These are phyloP conservation scores for Sherardia arvensis DNA, from an alignment of 257 asterid genomes.

Conservation along the genomic window DNA sequence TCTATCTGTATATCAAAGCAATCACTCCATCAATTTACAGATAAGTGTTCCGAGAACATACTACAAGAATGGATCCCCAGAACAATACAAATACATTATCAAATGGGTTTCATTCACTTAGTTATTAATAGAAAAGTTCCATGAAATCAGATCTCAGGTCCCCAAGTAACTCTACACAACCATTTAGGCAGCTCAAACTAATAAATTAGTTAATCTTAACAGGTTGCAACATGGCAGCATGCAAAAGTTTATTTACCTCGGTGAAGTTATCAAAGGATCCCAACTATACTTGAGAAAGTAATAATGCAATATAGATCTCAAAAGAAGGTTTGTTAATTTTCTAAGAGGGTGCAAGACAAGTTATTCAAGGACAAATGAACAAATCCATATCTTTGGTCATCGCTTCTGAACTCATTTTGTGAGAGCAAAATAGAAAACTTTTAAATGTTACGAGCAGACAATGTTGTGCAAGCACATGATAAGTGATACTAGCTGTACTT, in stretches of 20 bases:
- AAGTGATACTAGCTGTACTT: not conserved
- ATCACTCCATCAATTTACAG: slow-evolving; percentile 6
- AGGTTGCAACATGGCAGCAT: not conserved
- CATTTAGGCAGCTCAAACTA: not conserved
- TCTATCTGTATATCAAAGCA: slow-evolving; percentile 56
- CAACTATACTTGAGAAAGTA: not conserved
- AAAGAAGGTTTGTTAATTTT: not conserved
- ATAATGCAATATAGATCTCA: not conserved
- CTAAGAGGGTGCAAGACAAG: not conserved
- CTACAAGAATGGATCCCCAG: not conserved
- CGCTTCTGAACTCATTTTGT: not conserved
- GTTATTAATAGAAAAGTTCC: not conserved
- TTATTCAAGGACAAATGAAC: not conserved
- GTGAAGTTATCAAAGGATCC: not conserved
- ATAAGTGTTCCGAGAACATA: not conserved
- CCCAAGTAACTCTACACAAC: not conserved
- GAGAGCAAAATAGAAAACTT: not conserved
- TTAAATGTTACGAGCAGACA: not conserved
- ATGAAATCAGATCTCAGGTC: not conserved
- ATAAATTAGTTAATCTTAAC: not conserved
- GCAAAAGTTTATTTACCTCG: not conserved
- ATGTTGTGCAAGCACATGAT: not conserved
- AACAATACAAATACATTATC: not conserved
- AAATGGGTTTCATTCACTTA: not conserved
- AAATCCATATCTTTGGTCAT: not conserved